Evolutionary conservation across 2,329 filamentous ascomycete species (phyloP).

Genomic region (Colletotrichum destructivum): DNA sequence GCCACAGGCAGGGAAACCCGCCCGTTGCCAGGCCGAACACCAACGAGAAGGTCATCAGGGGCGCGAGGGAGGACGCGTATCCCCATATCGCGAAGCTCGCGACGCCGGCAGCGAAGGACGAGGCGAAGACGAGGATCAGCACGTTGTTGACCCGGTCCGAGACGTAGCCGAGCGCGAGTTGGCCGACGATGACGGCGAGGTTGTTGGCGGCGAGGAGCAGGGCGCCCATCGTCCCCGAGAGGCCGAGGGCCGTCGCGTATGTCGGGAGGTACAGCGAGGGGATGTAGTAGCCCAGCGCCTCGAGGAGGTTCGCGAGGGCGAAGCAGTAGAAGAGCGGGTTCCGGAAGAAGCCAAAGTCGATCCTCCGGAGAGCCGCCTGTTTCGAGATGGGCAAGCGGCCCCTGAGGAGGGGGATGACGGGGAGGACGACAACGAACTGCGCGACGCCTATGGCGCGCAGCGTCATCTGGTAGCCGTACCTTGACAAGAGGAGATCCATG

Average conservation of each 20-base stretch:
- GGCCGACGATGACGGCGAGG: slow-evolving; percentile 62
- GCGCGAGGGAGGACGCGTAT: slow-evolving; percentile 58
- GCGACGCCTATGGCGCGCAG: slow-evolving; percentile 57
- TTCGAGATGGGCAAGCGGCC: slow-evolving; percentile 57
- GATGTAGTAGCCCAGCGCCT: slow-evolving; percentile 70
- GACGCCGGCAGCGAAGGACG: slow-evolving; percentile 62
- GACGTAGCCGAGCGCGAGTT: slow-evolving; percentile 61
- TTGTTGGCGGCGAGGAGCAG: slow-evolving; percentile 65
- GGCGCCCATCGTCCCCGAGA: slow-evolving; percentile 59
- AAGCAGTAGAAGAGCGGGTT: slow-evolving; percentile 53
- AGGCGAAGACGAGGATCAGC: slow-evolving; percentile 57
- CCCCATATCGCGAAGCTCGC: slow-evolving; percentile 70
- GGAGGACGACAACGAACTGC: slow-evolving; percentile 55
- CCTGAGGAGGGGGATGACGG: slow-evolving; percentile 59
- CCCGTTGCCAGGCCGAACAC: slow-evolving; percentile 72
- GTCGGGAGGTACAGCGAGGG: slow-evolving; percentile 68
- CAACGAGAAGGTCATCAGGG: slow-evolving; percentile 66
- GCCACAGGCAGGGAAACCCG: slow-evolving; percentile 46
- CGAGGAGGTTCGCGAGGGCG: slow-evolving; percentile 63
- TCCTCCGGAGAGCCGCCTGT: slow-evolving; percentile 44
- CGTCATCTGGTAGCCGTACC: slow-evolving; percentile 58
- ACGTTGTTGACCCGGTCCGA: slow-evolving; percentile 61
- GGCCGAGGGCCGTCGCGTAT: slow-evolving; percentile 60
- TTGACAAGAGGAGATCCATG: slow-evolving; percentile 56
- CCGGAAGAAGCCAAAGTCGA: slow-evolving; percentile 45